These are phyloP conservation scores for Trichoderma endophyticum DNA, from an alignment of 2,329 filamentous ascomycete species.

Conservation along the genomic window DNA sequence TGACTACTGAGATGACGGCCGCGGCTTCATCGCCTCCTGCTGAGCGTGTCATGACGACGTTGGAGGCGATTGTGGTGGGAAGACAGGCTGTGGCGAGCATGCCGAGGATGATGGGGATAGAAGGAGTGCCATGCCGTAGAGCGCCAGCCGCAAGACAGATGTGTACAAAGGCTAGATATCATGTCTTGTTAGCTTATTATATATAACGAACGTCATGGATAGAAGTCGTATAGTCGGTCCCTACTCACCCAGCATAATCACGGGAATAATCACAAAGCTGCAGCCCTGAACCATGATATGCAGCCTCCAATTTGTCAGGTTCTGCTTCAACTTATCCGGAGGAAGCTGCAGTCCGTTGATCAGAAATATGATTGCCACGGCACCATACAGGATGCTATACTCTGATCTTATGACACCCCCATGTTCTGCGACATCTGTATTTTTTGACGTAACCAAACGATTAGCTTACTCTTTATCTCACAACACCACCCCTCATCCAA, in stretches of 20 bases:
- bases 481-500: not conserved
- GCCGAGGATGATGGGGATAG: slow-evolving; percentile 63
- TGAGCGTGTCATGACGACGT: slow-evolving; percentile 69
- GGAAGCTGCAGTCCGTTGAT: slow-evolving; percentile 68
- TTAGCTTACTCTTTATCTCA: not conserved
- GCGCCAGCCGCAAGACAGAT: slow-evolving; percentile 47
- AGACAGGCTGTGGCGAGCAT: slow-evolving; percentile 66
- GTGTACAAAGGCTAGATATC: slow-evolving; percentile 40
- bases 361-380: slow-evolving; percentile 67
- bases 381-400: slow-evolving; percentile 64
- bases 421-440: slow-evolving; percentile 40
- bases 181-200: not conserved
- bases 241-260: slow-evolving; percentile 53
- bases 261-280: slow-evolving; percentile 64
- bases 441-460: not conserved
- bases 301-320: slow-evolving; percentile 64
- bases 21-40: slow-evolving; percentile 66
- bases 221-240: not conserved
- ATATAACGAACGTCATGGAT: not conserved
- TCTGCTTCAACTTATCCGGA: slow-evolving; percentile 56
- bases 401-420: slow-evolving; percentile 51
- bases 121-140: slow-evolving; percentile 54
- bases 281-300: slow-evolving; percentile 65
- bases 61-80: slow-evolving; percentile 69
- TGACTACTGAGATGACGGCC: slow-evolving; percentile 64